Evolutionary conservation across 768 basidiomycete species (phyloP).

Genomic region (Podaxis rugospora): DNA sequence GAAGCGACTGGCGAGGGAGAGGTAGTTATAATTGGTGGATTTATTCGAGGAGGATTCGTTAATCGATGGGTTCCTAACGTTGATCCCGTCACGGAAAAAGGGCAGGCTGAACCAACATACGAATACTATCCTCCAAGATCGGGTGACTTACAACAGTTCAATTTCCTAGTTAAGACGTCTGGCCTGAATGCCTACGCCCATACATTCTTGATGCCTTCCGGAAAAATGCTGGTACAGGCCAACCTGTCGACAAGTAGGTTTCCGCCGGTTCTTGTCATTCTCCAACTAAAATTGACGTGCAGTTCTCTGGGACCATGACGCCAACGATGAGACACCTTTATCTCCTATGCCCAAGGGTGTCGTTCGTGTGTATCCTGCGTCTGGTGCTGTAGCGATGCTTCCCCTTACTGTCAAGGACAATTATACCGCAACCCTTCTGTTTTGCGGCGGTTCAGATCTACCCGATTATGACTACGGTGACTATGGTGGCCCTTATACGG

Average conservation of each 20-base stretch:
- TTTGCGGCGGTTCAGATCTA: constrained; percentile 77
- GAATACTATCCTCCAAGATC: constrained; percentile 56
- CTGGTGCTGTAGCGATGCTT: constrained; percentile 51
- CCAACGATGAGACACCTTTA: constrained; percentile 49
- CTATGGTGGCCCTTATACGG: not conserved
- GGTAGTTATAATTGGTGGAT: constrained; percentile 48
- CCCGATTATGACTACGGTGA: constrained; percentile 36
- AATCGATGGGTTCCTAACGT: not conserved
- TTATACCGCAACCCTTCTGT: constrained; percentile 76
- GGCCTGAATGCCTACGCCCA: constrained; percentile 75
- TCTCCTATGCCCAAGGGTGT: constrained; percentile 53
- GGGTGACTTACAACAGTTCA: constrained; percentile 50
- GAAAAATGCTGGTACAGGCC: constrained; percentile 54
- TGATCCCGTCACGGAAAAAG: constrained; percentile 46
- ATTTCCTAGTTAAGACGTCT: constrained; percentile 63
- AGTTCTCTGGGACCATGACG: constrained; percentile 41
- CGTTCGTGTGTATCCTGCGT: constrained; percentile 69
- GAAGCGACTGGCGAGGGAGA: constrained; percentile 57
- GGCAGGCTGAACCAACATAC: constrained; percentile 71
- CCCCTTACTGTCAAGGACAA: constrained; percentile 17
- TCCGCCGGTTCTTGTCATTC: not conserved
- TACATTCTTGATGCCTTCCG: constrained; percentile 68
- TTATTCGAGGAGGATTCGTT: not conserved
- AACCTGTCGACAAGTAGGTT: constrained; percentile 47
- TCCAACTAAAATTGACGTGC: not conserved